phyloP scores from a whole-genome alignment of 1,284 basidiomycete genomes.

The Sporisorium iseilematis-ciliati region DNA sequence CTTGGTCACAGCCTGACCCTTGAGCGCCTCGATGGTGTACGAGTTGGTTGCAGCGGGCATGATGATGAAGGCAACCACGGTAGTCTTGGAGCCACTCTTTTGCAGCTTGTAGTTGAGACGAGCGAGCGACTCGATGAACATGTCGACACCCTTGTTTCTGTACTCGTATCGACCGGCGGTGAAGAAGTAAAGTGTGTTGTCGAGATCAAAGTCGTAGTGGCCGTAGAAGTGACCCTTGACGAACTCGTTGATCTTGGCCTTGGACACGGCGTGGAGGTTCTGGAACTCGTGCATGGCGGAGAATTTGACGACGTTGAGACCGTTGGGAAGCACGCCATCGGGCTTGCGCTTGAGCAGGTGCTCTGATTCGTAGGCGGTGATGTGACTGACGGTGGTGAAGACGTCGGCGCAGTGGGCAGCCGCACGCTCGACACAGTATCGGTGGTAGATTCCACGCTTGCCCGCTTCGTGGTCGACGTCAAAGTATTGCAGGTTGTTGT shows the following conservation, averaged over 20 bases:
- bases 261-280: conserved; percentile 90
- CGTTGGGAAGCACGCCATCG: conserved; percentile 97
- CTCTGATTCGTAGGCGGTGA: conserved; percentile 93
- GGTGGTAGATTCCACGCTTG: conserved; percentile 89
- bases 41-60: conserved; percentile 96
- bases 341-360: conserved; percentile 95
- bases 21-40: conserved; percentile 96
- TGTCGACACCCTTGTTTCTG: conserved; percentile 98
- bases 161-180: conserved; percentile 99
- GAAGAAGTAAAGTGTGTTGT: conserved; percentile 98
- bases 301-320: conserved; percentile 96
- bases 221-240: conserved; percentile 98
- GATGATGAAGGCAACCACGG: conserved; percentile 97
- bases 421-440: conserved; percentile 96
- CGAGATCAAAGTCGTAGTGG: conserved; percentile 92
- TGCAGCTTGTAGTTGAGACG: conserved; percentile 83
- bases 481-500: conserved; percentile 99
- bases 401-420: conserved; percentile 95
- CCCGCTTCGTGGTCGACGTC: conserved; percentile 99
- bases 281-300: conserved; percentile 96
- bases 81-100: conserved; percentile 81
- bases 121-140: conserved; percentile 97
- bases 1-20: conserved; percentile 97
- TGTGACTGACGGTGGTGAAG: conserved; percentile 95
- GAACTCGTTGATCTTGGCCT: conserved; percentile 98